These are phyloP conservation scores for Cercophora samala DNA, from an alignment of 495 filamentous ascomycete species.

Conservation along the genomic window DNA sequence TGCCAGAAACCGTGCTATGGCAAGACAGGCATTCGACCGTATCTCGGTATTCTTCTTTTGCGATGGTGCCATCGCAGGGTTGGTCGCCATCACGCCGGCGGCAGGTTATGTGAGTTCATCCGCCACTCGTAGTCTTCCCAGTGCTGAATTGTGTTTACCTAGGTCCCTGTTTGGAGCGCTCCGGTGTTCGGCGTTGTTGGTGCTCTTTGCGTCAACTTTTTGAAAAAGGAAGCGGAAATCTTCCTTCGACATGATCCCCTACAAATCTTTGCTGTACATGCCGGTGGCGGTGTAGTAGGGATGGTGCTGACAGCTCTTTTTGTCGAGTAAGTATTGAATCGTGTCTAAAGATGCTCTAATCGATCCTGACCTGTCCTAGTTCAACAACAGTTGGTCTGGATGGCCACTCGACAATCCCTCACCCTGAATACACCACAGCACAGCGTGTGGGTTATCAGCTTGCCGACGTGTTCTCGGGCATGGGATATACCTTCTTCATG, in stretches of 20 bases:
- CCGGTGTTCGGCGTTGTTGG: constrained; percentile 17
- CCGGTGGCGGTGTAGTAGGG: constrained; percentile 22
- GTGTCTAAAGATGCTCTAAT: neutral
- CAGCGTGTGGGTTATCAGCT: constrained; percentile 19
- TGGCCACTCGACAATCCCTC: constrained; percentile 21
- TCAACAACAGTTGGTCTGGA: constrained; percentile 17
- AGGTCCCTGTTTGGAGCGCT: constrained; percentile 24
- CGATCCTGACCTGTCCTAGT: constrained; percentile 5
- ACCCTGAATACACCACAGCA: constrained; percentile 16
- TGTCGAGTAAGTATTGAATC: constrained; percentile 18
- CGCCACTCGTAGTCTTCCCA: neutral
- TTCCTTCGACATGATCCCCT: constrained; percentile 21
- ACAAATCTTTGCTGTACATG: constrained; percentile 24
- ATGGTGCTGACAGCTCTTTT: constrained; percentile 20
- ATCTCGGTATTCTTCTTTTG: constrained; percentile 89
- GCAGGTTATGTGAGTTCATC: constrained; percentile 67
- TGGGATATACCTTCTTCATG: constrained; percentile 21
- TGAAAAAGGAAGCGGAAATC: constrained; percentile 17
- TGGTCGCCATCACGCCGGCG: constrained; percentile 81
- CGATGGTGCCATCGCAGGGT: constrained; percentile 79
- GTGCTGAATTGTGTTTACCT: neutral
- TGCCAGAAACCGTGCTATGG: neutral
- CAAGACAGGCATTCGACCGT: constrained; percentile 64
- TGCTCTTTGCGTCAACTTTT: constrained; percentile 15
- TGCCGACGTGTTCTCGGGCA: constrained; percentile 13